phyloP scores from a whole-genome alignment of 306 rosid genomes.

The Argentina anserina region DNA sequence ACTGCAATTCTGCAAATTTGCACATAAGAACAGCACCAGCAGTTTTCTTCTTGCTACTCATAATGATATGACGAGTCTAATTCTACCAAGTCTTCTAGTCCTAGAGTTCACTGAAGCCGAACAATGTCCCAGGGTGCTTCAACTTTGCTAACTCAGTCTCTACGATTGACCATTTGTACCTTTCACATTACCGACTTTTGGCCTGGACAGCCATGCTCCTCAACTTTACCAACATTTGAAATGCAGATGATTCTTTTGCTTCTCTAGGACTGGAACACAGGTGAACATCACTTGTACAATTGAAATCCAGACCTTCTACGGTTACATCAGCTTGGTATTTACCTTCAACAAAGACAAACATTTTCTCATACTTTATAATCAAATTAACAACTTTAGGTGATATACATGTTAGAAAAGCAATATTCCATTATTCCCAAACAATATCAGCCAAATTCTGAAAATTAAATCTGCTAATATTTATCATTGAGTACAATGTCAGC shows the following conservation, averaged over 20 bases:
- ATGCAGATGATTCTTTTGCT: slow-evolving; percentile 62
- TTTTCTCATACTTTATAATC: no score
- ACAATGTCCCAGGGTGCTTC: background rate
- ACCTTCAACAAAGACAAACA: slow-evolving; percentile 39
- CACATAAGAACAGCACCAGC: background rate
- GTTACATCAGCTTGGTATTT: slow-evolving; percentile 50
- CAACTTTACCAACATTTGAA: slow-evolving; percentile 27
- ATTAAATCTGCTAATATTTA: background rate
- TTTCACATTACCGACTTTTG: background rate
- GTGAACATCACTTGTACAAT: slow-evolving; percentile 35
- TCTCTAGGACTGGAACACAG: slow-evolving; percentile 24
- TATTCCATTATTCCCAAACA: background rate
- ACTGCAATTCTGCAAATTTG: background rate
- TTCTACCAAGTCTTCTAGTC: background rate
- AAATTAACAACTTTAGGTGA: background rate
- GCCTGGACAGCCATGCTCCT: slow-evolving; percentile 16
- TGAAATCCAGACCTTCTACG: slow-evolving; percentile 56
- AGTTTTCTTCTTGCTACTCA: background rate
- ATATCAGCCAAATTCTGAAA: background rate
- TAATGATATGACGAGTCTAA: background rate
- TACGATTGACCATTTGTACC: background rate
- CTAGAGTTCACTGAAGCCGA: background rate
- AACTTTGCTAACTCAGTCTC: background rate
- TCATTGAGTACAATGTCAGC: background rate
- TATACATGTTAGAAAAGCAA: background rate